phyloP scores from a whole-genome alignment of 1,139 yeast genomes.

The Sugiyamaella grinbergsii region DNA sequence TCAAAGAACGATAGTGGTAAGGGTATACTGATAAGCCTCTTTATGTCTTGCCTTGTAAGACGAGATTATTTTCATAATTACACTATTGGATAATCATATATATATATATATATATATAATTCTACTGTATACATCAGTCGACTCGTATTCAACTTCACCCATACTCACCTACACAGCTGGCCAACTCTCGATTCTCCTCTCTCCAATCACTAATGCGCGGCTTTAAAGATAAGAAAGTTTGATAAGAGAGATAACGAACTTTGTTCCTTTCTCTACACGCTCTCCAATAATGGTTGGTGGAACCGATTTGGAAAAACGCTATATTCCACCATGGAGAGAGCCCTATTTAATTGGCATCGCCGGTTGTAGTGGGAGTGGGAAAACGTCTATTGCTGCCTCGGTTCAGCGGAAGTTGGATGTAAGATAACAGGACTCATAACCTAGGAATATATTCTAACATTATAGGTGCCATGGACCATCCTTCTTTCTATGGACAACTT shows the following conservation, averaged over 20 bases:
- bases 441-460: too few relatives aligned
- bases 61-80: too few relatives aligned
- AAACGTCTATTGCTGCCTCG: slow-evolving; percentile 85
- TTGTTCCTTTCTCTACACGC: not conserved
- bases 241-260: slow-evolving; percentile 4
- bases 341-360: slow-evolving; percentile 95
- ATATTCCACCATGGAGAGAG: slow-evolving; percentile 88
- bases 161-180: too few relatives aligned
- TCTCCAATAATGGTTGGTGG: slow-evolving; percentile 1
- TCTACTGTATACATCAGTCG: too few relatives aligned
- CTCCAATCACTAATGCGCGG: not conserved
- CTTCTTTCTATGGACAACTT: slow-evolving; percentile 87
- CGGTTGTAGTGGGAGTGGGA: slow-evolving; percentile 94
- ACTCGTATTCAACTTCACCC: too few relatives aligned
- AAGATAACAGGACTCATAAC: too few relatives aligned
- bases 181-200: too few relatives aligned
- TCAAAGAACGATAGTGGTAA: slow-evolving; percentile 13
- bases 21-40: not conserved
- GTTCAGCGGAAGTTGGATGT: slow-evolving; percentile 68
- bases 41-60: too few relatives aligned
- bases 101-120: too few relatives aligned
- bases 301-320: slow-evolving; percentile 24
- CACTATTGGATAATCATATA: too few relatives aligned
- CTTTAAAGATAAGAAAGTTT: slow-evolving; percentile 8
- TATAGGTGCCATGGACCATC: slow-evolving; percentile 85